Evolutionary conservation across 164 flowering plant species (phyloP).

Genomic region (Amborella trichopoda): DNA sequence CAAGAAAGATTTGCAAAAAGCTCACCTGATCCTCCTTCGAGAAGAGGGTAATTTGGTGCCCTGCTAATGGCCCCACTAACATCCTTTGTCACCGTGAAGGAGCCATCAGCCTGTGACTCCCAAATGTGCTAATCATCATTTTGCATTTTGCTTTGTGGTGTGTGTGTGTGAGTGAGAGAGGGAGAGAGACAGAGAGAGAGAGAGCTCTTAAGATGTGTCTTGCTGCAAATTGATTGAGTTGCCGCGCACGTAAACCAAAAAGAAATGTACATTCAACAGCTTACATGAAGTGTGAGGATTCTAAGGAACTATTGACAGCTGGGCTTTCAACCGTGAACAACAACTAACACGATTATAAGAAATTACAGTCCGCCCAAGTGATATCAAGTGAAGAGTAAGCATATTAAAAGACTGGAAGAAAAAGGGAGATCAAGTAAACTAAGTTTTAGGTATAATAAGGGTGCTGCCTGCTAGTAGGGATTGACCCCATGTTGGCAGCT

Average conservation of each 20-base stretch:
- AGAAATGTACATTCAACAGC: conserved; percentile 46
- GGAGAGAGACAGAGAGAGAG: no score
- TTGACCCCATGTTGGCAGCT: no score
- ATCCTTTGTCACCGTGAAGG: conserved; percentile 32
- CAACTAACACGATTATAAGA: no score
- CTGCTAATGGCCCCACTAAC: conserved; percentile 23
- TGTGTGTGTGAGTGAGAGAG: no score
- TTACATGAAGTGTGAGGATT: conserved; percentile 31
- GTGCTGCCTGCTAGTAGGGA: no score
- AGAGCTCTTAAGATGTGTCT: conserved; percentile 39
- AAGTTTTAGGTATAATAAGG: no score
- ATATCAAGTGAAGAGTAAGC: no score
- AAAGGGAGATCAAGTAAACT: no score
- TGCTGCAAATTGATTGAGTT: conserved; percentile 35
- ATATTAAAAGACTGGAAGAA: no score
- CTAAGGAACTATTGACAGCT: conserved; percentile 47
- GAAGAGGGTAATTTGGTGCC: conserved; percentile 36
- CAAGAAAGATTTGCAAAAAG: neutral
- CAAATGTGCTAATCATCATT: conserved; percentile 39
- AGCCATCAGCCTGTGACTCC: conserved; percentile 43
- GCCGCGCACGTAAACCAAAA: conserved; percentile 40
- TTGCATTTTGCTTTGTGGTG: conserved; percentile 34
- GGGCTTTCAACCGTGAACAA: conserved; percentile 46
- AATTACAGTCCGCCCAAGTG: no score
- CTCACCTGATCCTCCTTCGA: conserved; percentile 37